Evolutionary conservation across 768 basidiomycete genomes (phyloP).

Genomic region (Cantharellus anzutake): DNA sequence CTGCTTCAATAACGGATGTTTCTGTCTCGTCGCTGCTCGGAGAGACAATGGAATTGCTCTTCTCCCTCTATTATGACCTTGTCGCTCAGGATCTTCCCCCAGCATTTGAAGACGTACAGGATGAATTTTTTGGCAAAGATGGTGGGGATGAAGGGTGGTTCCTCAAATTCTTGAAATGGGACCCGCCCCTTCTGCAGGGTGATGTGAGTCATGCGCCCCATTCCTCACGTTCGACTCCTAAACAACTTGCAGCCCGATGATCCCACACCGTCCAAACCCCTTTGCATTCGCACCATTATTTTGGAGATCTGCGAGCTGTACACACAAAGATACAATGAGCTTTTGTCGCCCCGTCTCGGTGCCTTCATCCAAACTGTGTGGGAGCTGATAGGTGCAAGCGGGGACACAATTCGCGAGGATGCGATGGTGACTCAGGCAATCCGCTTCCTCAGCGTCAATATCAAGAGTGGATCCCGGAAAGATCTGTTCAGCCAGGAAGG

Average conservation of each 20-base stretch:
- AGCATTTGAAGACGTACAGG: slow-evolving; percentile 74
- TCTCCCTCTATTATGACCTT: slow-evolving; percentile 85
- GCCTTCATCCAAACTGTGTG: slow-evolving; percentile 79
- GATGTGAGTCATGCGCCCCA: slow-evolving; percentile 33
- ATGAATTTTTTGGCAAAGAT: slow-evolving; percentile 53
- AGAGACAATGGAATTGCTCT: slow-evolving; percentile 55
- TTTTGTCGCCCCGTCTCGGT: slow-evolving; percentile 44
- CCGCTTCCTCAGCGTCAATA: slow-evolving; percentile 79
- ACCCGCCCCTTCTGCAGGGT: slow-evolving; percentile 42
- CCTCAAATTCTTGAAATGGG: slow-evolving; percentile 65
- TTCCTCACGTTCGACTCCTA: background rate
- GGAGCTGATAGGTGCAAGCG: slow-evolving; percentile 37
- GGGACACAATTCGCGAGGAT: slow-evolving; percentile 4
- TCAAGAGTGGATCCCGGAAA: slow-evolving; percentile 72
- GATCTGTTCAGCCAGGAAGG: slow-evolving; percentile 54
- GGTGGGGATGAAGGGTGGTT: slow-evolving; percentile 29
- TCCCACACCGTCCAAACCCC: slow-evolving; percentile 63
- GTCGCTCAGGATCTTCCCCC: slow-evolving; percentile 91
- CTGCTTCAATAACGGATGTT: background rate
- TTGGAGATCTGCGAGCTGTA: slow-evolving; percentile 85
- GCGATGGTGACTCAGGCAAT: slow-evolving; percentile 61
- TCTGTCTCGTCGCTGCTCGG: slow-evolving; percentile 31
- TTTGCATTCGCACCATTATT: slow-evolving; percentile 73
- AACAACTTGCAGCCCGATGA: slow-evolving; percentile 44
- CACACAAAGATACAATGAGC: slow-evolving; percentile 67